Evolutionary conservation across 2,329 filamentous ascomycete species (phyloP).

Genomic region (Endoconidiophora laricicola): DNA sequence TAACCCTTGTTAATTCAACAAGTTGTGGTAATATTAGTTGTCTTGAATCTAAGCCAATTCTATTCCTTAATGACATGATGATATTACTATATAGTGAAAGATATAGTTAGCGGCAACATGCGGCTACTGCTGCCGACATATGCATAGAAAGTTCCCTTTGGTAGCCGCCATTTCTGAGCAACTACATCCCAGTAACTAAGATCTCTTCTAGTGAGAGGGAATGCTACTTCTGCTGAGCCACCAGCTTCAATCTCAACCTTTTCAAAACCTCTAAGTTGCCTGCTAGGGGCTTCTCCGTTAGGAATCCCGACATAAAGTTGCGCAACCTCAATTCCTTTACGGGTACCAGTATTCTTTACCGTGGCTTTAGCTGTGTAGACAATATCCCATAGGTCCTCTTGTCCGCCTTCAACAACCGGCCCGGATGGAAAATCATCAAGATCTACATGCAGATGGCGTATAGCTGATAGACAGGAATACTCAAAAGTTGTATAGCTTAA

Average conservation of each 20-base stretch:
- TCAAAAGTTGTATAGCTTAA: slow-evolving; percentile 38
- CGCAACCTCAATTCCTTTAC: slow-evolving; percentile 29
- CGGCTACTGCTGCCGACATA: slow-evolving; percentile 33
- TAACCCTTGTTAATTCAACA: too few species aligned
- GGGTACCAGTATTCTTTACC: slow-evolving; percentile 26
- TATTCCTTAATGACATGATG: too few species aligned
- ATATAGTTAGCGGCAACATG: slow-evolving; percentile 25
- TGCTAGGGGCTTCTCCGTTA: slow-evolving; percentile 25
- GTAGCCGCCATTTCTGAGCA: slow-evolving; percentile 43
- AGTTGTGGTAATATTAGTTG: too few species aligned
- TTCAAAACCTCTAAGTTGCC: slow-evolving; percentile 50
- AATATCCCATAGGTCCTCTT: slow-evolving; percentile 30
- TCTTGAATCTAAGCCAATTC: too few species aligned
- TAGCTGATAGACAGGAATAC: slow-evolving; percentile 27
- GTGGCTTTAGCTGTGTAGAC: slow-evolving; percentile 24
- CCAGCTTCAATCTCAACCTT: slow-evolving; percentile 36
- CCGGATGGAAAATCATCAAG: slow-evolving; percentile 24
- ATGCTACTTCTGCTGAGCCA: slow-evolving; percentile 27
- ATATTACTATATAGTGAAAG: slow-evolving; percentile 20
- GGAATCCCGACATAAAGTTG: slow-evolving; percentile 34
- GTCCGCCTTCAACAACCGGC: slow-evolving; percentile 26
- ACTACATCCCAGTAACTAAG: slow-evolving; percentile 48
- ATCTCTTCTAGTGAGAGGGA: slow-evolving; percentile 44
- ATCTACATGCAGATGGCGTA: slow-evolving; percentile 17
- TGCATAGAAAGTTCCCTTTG: slow-evolving; percentile 27